Evolutionary conservation across 495 filamentous ascomycete genomes (phyloP), one percentile per base, ranked within the genome.

Genomic region (Chaetomium tenue): DNA sequence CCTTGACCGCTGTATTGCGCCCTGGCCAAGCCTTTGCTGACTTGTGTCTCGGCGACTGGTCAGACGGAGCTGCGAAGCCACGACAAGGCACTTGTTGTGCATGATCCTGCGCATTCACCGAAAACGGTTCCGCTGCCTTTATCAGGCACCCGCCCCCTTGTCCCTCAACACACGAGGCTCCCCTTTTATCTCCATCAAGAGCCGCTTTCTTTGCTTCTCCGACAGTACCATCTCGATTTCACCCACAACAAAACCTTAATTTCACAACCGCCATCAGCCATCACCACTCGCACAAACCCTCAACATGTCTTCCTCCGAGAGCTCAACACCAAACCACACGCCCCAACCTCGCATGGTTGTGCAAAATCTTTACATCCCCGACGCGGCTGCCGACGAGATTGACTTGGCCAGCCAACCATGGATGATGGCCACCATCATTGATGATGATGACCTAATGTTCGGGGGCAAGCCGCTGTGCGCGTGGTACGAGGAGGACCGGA

Each of bases 381-480:
- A 82, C 59, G 68, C 69, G 15, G 66, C 76, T 47, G 63, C 68
- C 33, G 64, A 67, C 55, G 77, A 81, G 61, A 52, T 71, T 28
- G 77, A 80, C 30, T 63, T 77, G 39, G 69, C 66, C 44, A 71
- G 52, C 52, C 67, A 75, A 15, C 62, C 77, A 16, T 85, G 83
- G 83, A 77, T 79, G 75, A 70, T 79, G 20, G 77, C 81, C 8
- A 83, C 79, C 51, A 77, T 78, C 54, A 85, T 85, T 69, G 81
- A 85, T 30, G 83, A 85, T 66, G 79, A 81, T 28, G 83, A 85
- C 66, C 70, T 85, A 33, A 85, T 77, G 76, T 85, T 84, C 59
- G 81, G 82, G 47, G 83, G 83, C 50, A 84, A 85, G 74, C 77
- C 81, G 26, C 60, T 85, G 46, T 82, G 81, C 70, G 68, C 79